These are phyloP conservation scores for Leccinum barrowsii DNA, from an alignment of 768 basidiomycete species.

Conservation along the genomic window DNA sequence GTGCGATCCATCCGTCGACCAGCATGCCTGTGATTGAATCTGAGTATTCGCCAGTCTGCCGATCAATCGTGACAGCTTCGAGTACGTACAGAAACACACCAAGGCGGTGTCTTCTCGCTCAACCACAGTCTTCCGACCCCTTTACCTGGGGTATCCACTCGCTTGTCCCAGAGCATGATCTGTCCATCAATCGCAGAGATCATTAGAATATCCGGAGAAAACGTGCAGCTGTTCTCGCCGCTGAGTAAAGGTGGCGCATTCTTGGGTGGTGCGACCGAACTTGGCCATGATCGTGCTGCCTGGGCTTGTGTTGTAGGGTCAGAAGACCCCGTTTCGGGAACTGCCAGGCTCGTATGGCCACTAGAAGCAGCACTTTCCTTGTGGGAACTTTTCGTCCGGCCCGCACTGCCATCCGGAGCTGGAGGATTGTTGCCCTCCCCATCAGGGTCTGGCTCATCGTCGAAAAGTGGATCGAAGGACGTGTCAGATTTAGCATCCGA, in stretches of 20 bases:
- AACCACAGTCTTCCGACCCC: conserved; percentile 86
- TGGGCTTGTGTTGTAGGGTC: conserved; percentile 22
- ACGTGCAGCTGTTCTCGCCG: conserved; percentile 51
- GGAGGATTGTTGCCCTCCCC: conserved; percentile 36
- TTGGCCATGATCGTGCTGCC: conserved; percentile 27
- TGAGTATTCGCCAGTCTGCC: background rate
- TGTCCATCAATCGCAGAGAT: conserved; percentile 91
- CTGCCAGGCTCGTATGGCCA: conserved; percentile 21
- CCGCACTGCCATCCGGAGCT: conserved; percentile 16
- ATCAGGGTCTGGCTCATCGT: conserved; percentile 71
- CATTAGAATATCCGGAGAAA: conserved; percentile 82
- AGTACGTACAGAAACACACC: conserved; percentile 85
- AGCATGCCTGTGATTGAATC: conserved; percentile 70
- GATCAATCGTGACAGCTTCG: conserved; percentile 3
- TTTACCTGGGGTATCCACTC: conserved; percentile 57
- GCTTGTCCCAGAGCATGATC: conserved; percentile 86
- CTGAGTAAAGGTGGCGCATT: conserved; percentile 76
- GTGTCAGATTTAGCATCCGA: conserved; percentile 72
- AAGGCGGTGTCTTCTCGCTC: conserved; percentile 90
- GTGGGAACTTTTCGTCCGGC: conserved; percentile 14
- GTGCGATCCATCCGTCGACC: conserved; percentile 85
- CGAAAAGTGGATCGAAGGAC: conserved; percentile 87
- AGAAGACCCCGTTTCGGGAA: conserved; percentile 27
- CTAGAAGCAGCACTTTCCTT: conserved; percentile 12
- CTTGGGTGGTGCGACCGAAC: conserved; percentile 55